Base-by-base conservation (phyloP, 176 grass and related monocot genomes). In the Triticum urartu region DNA sequence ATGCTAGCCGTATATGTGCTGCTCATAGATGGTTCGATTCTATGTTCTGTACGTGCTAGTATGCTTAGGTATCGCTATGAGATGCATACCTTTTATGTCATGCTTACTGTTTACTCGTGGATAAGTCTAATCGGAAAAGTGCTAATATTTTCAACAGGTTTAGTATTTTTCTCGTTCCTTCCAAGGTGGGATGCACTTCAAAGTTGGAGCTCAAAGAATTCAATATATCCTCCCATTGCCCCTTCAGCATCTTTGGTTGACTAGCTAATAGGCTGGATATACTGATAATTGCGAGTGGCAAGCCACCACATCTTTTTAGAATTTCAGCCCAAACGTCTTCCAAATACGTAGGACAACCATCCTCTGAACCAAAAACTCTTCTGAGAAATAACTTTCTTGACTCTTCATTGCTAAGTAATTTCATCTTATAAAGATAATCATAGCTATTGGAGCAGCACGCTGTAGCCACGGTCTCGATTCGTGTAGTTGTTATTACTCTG, bases 401-500 rank as follows among this genome's bases (percentile, higher is more conserved):
- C 14, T 56, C 74, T 54, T 58, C 25, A 2, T 58, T 11, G 17
- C 8, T 58, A 34, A 77, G 47, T 52, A 7, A 15, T 0, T 26
- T 33, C 74, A 58, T 77, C 15, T 77, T 56, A 56, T 56, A 58
- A 56, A 77, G 25, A 77, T 58, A 21, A 0, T 56, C 47, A 33
- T 28, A 4, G 9, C 50, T 24, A 77, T 50, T 18, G 21, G 45
- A 26, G 73, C 71, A 74, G 40, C 45, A 33, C 0, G 3, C 6
- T 11, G 2, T 9, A 26, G 71, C 71, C 71, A 47, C 22, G 15
- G 0, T 26, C 40, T 26, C 42, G 26, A 47, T 48, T 2, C 67
- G 69, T 72, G 69, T 72, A 13, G 69, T 72, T 72, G 38, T 72
- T 17, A 75, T 48, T 75, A 75, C 72, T 75, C 40, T 75, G 40